phyloP scores from a whole-genome alignment of 2,329 filamentous ascomycete species.

The Hortaea werneckii region DNA sequence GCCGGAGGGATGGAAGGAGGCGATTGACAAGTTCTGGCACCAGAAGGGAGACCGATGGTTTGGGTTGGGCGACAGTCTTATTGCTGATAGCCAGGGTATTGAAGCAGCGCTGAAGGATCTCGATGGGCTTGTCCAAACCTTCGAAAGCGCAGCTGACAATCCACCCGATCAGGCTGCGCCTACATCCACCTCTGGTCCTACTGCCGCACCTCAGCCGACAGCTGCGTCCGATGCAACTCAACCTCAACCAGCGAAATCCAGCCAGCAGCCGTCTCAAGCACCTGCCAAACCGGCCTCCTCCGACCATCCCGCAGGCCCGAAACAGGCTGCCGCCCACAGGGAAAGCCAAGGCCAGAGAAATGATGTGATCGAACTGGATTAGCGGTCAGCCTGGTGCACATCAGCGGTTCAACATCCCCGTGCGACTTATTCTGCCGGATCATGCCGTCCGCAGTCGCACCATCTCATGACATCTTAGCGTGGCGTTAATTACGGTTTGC shows the following conservation, averaged over 20 bases:
- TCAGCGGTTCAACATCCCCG: not conserved
- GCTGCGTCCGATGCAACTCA: not conserved
- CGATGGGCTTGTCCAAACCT: constrained; percentile 28
- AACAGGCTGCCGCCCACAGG: not conserved
- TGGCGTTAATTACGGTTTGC: not conserved
- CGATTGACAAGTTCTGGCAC: constrained; percentile 26
- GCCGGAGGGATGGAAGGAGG: constrained; percentile 21
- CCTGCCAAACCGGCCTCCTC: not conserved
- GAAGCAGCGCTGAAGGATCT: constrained; percentile 27
- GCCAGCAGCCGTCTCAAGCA: too few relatives aligned
- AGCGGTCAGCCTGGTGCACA: not conserved
- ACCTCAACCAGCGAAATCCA: too few relatives aligned
- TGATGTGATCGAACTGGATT: not conserved
- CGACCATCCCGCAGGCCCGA: not conserved
- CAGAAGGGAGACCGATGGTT: constrained; percentile 26
- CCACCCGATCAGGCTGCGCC: not conserved
- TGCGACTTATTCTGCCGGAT: not conserved
- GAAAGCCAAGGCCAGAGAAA: not conserved
- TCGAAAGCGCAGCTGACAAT: constrained; percentile 2
- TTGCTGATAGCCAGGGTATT: constrained; percentile 28
- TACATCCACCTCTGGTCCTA: not conserved
- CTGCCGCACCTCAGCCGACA: not conserved
- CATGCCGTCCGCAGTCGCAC: not conserved
- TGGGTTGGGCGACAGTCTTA: constrained; percentile 28
- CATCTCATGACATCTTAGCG: not conserved